Evolutionary conservation across 1,284 basidiomycete species (phyloP).

Genomic region (Ceratobasidium sp.): DNA sequence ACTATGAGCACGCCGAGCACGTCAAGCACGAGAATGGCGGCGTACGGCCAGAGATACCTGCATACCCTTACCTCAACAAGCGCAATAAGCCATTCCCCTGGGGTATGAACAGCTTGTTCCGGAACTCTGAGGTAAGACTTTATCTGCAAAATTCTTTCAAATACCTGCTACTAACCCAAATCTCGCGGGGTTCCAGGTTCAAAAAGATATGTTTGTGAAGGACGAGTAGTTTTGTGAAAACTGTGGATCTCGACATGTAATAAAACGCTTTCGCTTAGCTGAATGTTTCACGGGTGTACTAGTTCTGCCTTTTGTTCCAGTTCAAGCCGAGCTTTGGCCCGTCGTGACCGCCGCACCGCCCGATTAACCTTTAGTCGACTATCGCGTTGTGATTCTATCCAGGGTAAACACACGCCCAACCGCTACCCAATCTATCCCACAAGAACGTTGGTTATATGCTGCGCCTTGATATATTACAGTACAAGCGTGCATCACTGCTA

Average conservation of each 20-base stretch:
- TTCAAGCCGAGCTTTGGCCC: too few relatives aligned
- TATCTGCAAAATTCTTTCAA: not conserved
- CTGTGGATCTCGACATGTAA: not conserved
- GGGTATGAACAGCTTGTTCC: constrained; percentile 85
- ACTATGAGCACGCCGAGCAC: constrained; percentile 68
- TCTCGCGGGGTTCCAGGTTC: constrained; percentile 13
- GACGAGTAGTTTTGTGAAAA: not conserved
- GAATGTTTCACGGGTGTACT: not conserved
- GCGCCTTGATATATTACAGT: too few relatives aligned
- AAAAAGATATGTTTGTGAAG: constrained; percentile 47
- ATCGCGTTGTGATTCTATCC: too few relatives aligned
- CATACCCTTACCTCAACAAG: constrained; percentile 82
- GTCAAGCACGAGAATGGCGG: constrained; percentile 83
- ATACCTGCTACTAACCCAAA: not conserved
- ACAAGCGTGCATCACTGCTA: too few relatives aligned
- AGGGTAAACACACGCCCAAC: too few relatives aligned
- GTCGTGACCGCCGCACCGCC: too few relatives aligned
- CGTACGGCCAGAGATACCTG: constrained; percentile 75
- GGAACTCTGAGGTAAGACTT: constrained; percentile 73
- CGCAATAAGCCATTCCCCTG: constrained; percentile 84
- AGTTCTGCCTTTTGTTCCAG: not conserved
- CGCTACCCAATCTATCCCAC: too few relatives aligned
- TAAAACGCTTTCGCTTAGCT: not conserved
- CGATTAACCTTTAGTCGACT: too few relatives aligned
- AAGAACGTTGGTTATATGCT: too few relatives aligned